Evolutionary conservation across 2,329 filamentous ascomycete species (phyloP), one percentile per base, ranked within the genome.

Genomic region (Coniochaeta sp.): DNA sequence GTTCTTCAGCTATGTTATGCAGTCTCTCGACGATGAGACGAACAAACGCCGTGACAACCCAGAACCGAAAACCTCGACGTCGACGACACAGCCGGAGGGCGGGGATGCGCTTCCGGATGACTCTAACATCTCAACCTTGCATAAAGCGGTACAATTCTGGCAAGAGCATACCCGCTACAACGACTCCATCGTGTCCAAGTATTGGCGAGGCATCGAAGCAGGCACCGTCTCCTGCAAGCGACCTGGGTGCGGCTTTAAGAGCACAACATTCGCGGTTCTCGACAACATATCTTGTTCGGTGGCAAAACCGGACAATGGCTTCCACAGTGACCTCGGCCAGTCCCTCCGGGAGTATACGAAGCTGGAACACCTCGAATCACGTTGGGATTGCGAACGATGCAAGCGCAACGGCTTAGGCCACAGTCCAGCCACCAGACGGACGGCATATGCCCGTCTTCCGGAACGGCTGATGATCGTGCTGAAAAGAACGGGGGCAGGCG

Each of bases 11-110:
- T 96, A 95, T 63, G 67, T 96, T 24, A 77, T 95, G 32, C 84
- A 89, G 50, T 85, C 87, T 57, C 75, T 97, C 12, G 86, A 92
- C 59, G 88, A 94, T 63, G 94, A 99, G 67, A 84, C 95, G 5
- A 95, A 96, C 64, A 65, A 65, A 24, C 66, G 67, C 13, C 71
- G 74, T n/a, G 73, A 84, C 53, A 2, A 26, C n/a, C n/a, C n/a
- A n/a, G n/a, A n/a, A n/a, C n/a, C n/a, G n/a, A n/a, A n/a, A n/a
- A n/a, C n/a, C n/a, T n/a, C n/a, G n/a, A n/a, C n/a, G n/a, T n/a
- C n/a, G n/a, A n/a, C n/a, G n/a, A n/a, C n/a, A n/a, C 66, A 51
- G 24, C 62, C 62, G 49, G 56, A 52, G 9, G 65, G 64, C 27
- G 51, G 55, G 12, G 52, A 54, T 24, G 50, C 48, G n/a, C 3